These are phyloP conservation scores for Arachis stenosperma DNA, from an alignment of 306 rosid genomes.

Conservation along the genomic window DNA sequence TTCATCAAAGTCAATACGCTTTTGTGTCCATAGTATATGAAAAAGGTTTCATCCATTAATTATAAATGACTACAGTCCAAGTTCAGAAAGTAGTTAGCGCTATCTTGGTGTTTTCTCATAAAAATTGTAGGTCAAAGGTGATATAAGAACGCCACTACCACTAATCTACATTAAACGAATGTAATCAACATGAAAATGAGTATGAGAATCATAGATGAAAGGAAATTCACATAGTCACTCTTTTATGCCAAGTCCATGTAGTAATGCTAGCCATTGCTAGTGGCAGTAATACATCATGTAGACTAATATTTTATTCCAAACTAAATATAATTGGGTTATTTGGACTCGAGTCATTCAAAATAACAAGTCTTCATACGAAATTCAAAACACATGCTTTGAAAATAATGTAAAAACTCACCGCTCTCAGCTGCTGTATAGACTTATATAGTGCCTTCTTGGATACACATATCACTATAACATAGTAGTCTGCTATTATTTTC, in stretches of 20 bases:
- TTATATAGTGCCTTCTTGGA: too few species aligned
- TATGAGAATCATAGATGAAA: not conserved
- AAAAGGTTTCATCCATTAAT: slow-evolving; percentile 10
- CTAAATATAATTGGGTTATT: slow-evolving; percentile 2
- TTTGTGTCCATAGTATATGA: too few species aligned
- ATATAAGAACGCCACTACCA: slow-evolving; percentile 93
- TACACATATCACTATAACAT: slow-evolving; percentile 23
- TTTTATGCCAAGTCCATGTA: slow-evolving; percentile 10
- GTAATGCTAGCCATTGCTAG: slow-evolving; percentile 10
- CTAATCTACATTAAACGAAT: slow-evolving; percentile 67
- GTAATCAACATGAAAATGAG: slow-evolving; percentile 25
- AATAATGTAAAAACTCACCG: slow-evolving; percentile 47
- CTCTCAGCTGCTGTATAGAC: too few species aligned
- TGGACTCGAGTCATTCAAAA: not conserved
- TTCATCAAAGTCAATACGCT: too few species aligned
- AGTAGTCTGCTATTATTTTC: slow-evolving; percentile 66
- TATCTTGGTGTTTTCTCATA: slow-evolving; percentile 98
- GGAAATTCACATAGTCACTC: too few species aligned
- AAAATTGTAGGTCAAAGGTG: slow-evolving; percentile 93
- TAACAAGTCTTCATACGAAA: too few species aligned
- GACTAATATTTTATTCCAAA: slow-evolving; percentile 6
- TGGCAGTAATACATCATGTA: not conserved
- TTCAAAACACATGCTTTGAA: too few species aligned
- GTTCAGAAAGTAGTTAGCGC: slow-evolving; percentile 70
- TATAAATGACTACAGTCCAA: slow-evolving; percentile 56